These are phyloP conservation scores for Daldinia sp. DNA, from an alignment of 2,329 filamentous ascomycete species.

Conservation along the genomic window DNA sequence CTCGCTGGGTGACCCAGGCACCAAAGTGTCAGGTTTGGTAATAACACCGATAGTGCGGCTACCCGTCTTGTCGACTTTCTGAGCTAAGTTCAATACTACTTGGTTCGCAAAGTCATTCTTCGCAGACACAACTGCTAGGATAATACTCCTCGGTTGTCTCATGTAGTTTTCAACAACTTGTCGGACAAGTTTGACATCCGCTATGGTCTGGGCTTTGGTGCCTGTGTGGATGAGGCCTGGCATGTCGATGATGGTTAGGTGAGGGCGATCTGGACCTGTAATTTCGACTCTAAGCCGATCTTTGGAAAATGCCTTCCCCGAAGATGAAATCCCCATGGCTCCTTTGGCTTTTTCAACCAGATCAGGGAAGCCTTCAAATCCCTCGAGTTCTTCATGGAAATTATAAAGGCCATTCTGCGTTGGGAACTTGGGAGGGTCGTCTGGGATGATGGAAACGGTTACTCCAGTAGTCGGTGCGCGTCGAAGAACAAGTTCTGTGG, in stretches of 20 bases:
- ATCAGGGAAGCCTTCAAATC: slow-evolving; percentile 50
- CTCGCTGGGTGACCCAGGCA: slow-evolving; percentile 56
- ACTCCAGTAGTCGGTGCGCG: slow-evolving; percentile 53
- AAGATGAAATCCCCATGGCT: slow-evolving; percentile 62
- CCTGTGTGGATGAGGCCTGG: slow-evolving; percentile 66
- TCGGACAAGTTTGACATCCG: slow-evolving; percentile 60
- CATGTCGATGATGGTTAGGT: slow-evolving; percentile 70
- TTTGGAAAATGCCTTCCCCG: slow-evolving; percentile 56
- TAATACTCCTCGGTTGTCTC: slow-evolving; percentile 66
- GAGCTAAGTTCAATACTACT: slow-evolving; percentile 64
- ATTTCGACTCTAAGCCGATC: slow-evolving; percentile 64
- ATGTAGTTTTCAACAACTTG: slow-evolving; percentile 68
- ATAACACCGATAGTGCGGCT: slow-evolving; percentile 63
- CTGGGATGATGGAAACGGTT: slow-evolving; percentile 55
- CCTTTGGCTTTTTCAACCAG: slow-evolving; percentile 57
- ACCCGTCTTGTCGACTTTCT: slow-evolving; percentile 52
- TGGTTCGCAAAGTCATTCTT: slow-evolving; percentile 71
- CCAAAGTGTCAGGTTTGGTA: slow-evolving; percentile 61
- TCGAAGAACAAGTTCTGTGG: slow-evolving; percentile 71
- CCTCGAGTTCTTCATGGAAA: slow-evolving; percentile 48
- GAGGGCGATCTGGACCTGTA: slow-evolving; percentile 59
- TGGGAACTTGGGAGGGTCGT: slow-evolving; percentile 44
- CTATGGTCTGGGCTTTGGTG: slow-evolving; percentile 60
- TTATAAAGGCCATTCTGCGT: slow-evolving; percentile 44
- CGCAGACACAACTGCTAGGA: slow-evolving; percentile 69